phyloP scores from a whole-genome alignment of 192 early-diverging fungal species.

The Chytriomyces confervae region DNA sequence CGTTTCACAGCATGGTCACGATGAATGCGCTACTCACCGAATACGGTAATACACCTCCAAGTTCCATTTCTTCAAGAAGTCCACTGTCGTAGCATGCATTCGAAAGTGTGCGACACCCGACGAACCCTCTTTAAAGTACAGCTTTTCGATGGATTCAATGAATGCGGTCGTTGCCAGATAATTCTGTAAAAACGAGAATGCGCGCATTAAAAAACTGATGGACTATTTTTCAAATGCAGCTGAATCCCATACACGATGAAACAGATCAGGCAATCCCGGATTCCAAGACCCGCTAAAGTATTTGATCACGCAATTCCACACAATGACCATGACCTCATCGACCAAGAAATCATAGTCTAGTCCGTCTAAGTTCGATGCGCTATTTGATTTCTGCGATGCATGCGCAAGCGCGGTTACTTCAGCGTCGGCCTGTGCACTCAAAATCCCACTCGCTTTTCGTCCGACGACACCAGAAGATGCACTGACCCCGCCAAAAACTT shows the following conservation, averaged over 20 bases:
- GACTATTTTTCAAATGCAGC: neutral
- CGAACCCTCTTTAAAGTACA: neutral
- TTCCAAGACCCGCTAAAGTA: conserved; percentile 13
- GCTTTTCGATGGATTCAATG: conserved; percentile 26
- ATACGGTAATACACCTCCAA: conserved; percentile 54
- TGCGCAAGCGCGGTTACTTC: too few species aligned
- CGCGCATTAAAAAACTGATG: neutral
- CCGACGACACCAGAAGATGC: neutral
- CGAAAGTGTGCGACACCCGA: conserved; percentile 33
- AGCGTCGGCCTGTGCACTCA: neutral
- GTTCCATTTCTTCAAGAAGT: conserved; percentile 57
- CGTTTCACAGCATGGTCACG: neutral
- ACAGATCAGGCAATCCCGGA: conserved; percentile 21
- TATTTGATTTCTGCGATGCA: too few species aligned
- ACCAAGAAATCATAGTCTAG: conserved; percentile 14
- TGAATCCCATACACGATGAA: conserved; percentile 11
- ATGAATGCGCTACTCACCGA: conserved; percentile 29
- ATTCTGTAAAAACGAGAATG: conserved; percentile 17
- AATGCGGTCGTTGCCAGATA: conserved; percentile 21
- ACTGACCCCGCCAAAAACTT: conserved; percentile 14
- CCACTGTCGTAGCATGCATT: conserved; percentile 32
- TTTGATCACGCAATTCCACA: conserved; percentile 4
- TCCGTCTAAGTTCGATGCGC: neutral
- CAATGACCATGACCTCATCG: conserved; percentile 17
- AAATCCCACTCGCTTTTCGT: neutral